Conservation (phyloP, 1,284 basidiomycete genomes). For the Papiliotrema flavescens region DNA sequence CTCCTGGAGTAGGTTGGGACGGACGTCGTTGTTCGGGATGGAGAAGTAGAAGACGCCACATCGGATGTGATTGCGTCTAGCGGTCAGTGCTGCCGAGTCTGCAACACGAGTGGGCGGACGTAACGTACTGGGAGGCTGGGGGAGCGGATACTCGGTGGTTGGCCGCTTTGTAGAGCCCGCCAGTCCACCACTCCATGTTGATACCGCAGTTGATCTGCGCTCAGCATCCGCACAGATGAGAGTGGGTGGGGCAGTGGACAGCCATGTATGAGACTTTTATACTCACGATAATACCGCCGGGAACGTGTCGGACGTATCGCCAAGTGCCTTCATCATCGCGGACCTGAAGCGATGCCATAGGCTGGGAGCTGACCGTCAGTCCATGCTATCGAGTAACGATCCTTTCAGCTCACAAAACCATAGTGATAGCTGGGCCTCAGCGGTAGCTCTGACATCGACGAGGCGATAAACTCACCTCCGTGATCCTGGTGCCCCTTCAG, state of each 20-base stretch:
- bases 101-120: neutral
- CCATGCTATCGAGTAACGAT: neutral
- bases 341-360: slow-evolving; percentile 22
- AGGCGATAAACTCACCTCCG: slow-evolving; percentile 8
- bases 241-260: too few relatives aligned
- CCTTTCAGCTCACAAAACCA: slow-evolving; percentile 1
- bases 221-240: neutral
- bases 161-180: slow-evolving; percentile 38
- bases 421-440: slow-evolving; percentile 7
- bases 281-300: slow-evolving; percentile 23
- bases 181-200: slow-evolving; percentile 31
- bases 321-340: slow-evolving; percentile 19
- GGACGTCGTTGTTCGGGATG: slow-evolving; percentile 44
- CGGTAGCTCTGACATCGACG: neutral
- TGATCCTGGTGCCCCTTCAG: slow-evolving; percentile 27
- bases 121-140: slow-evolving; percentile 38
- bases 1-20: slow-evolving; percentile 33
- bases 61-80: slow-evolving; percentile 35
- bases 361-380: slow-evolving; percentile 12
- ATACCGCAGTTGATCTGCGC: slow-evolving; percentile 21
- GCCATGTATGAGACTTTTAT: too few relatives aligned
- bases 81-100: neutral
- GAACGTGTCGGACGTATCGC: slow-evolving; percentile 21
- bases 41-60: slow-evolving; percentile 50
- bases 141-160: slow-evolving; percentile 49